A percentile compares a stretch with the other conserved stretches of the same genome.
Conservation (phyloP, 2,329 filamentous ascomycete genomes). For the Helicocarpus griseus region DNA sequence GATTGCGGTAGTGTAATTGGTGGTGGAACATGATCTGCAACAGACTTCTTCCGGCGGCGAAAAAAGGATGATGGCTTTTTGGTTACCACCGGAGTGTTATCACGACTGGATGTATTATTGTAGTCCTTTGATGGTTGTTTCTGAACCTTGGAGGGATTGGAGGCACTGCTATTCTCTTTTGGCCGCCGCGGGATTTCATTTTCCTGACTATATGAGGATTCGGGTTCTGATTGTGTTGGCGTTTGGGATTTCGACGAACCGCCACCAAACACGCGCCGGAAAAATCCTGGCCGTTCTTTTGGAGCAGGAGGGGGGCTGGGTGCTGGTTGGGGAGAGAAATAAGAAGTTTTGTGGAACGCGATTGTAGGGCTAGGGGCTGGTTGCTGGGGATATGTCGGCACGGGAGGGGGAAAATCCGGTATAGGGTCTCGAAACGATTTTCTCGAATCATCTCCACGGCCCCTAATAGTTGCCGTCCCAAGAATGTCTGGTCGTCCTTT, state of each 20-base stretch:
- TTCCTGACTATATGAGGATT: slow-evolving; percentile 5
- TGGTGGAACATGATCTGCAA: slow-evolving; percentile 52
- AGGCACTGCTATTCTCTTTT: slow-evolving; percentile 8
- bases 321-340: slow-evolving; percentile 27
- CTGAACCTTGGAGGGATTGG: slow-evolving; percentile 18
- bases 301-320: slow-evolving; percentile 31
- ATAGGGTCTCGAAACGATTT: slow-evolving; percentile 18
- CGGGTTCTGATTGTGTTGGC: slow-evolving; percentile 8
- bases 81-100: slow-evolving; percentile 46
- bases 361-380: slow-evolving; percentile 46
- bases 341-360: slow-evolving; percentile 39
- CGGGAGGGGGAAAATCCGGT: slow-evolving; percentile 28
- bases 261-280: slow-evolving; percentile 74
- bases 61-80: slow-evolving; percentile 96
- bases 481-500: slow-evolving; percentile 32
- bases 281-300: slow-evolving; percentile 77
- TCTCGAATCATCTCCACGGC: slow-evolving; percentile 22
- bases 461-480: slow-evolving; percentile 26
- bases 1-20: slow-evolving; percentile 42
- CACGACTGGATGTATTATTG: slow-evolving; percentile 19
- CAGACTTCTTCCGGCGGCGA: slow-evolving; percentile 82
- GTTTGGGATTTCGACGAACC: slow-evolving; percentile 49
- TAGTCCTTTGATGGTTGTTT: slow-evolving; percentile 18
- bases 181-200: slow-evolving; percentile 1
- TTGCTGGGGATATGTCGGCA: slow-evolving; percentile 38